Evolutionary conservation across 768 basidiomycete genomes (phyloP).

Genomic region (Epithele typhae): DNA sequence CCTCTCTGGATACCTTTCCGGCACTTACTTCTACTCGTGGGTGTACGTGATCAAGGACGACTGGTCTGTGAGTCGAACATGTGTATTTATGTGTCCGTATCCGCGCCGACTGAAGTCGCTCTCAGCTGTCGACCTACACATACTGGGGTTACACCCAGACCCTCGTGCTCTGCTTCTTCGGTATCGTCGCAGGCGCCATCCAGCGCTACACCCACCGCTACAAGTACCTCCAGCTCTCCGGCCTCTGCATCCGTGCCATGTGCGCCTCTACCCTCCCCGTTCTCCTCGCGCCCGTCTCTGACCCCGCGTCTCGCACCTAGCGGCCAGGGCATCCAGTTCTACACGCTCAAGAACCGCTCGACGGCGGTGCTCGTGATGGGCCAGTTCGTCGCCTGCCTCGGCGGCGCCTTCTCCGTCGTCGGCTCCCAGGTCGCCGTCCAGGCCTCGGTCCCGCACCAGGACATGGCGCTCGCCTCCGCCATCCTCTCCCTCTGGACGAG

Average conservation of each 20-base stretch:
- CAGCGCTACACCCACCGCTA: constrained; percentile 37
- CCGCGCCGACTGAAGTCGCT: neutral
- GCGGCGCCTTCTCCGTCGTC: constrained; percentile 45
- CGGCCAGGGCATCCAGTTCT: constrained; percentile 16
- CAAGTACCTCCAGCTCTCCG: constrained; percentile 37
- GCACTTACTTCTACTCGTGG: constrained; percentile 24
- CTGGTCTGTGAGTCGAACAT: constrained; percentile 5
- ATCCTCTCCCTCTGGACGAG: constrained; percentile 38
- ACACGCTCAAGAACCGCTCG: constrained; percentile 8
- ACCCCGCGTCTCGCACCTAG: too few species aligned
- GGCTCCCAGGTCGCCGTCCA: constrained; percentile 37
- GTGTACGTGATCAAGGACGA: constrained; percentile 9
- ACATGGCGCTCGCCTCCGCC: constrained; percentile 39
- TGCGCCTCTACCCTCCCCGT: too few species aligned
- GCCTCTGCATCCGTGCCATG: constrained; percentile 16
- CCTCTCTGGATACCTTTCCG: neutral
- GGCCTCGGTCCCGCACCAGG: constrained; percentile 39
- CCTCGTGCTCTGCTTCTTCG: constrained; percentile 37
- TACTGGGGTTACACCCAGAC: constrained; percentile 32
- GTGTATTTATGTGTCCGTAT: neutral
- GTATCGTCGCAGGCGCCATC: constrained; percentile 36
- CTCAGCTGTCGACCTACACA: constrained; percentile 24
- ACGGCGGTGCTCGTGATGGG: constrained; percentile 33
- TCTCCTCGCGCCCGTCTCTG: too few species aligned
- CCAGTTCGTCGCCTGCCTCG: constrained; percentile 41